Evolutionary conservation across 495 filamentous ascomycete species (phyloP).

Genomic region (Podospora appendiculata): DNA sequence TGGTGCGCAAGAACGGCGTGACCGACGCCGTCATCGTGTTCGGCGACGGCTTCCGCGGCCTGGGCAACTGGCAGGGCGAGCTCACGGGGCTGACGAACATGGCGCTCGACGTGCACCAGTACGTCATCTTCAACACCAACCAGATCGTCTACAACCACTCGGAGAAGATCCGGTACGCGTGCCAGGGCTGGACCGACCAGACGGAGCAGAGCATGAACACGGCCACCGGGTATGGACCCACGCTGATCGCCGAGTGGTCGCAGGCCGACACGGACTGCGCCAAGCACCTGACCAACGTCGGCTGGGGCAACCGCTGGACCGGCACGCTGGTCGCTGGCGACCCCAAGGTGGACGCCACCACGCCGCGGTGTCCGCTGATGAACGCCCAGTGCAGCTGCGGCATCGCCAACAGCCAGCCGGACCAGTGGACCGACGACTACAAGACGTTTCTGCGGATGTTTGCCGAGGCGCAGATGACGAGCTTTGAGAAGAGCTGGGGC

Average conservation of each 20-base stretch:
- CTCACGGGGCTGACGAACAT: constrained; percentile 50
- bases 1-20: constrained; percentile 65
- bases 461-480: constrained; percentile 90
- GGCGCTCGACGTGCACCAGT: constrained; percentile 90
- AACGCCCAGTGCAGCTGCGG: constrained; percentile 62
- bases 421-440: constrained; percentile 62
- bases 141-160: constrained; percentile 68
- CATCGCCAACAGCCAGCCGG: constrained; percentile 64
- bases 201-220: constrained; percentile 60
- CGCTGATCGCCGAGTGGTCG: constrained; percentile 95
- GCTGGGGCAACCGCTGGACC: constrained; percentile 82
- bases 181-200: constrained; percentile 77
- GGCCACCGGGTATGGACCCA: constrained; percentile 82
- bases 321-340: constrained; percentile 61
- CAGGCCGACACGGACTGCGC: constrained; percentile 98
- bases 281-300: constrained; percentile 80
- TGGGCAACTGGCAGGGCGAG: constrained; percentile 68
- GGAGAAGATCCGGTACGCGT: constrained; percentile 75
- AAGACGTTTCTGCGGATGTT: constrained; percentile 83
- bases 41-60: constrained; percentile 77
- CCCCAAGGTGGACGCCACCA: constrained; percentile 43
- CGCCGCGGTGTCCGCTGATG: constrained; percentile 62
- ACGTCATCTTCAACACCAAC: constrained; percentile 76
- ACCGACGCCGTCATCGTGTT: constrained; percentile 56
- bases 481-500: constrained; percentile 84